Evolutionary conservation across 371 early-diverging fungal species (phyloP).

Genomic region (Lichtheimia corymbifera): DNA sequence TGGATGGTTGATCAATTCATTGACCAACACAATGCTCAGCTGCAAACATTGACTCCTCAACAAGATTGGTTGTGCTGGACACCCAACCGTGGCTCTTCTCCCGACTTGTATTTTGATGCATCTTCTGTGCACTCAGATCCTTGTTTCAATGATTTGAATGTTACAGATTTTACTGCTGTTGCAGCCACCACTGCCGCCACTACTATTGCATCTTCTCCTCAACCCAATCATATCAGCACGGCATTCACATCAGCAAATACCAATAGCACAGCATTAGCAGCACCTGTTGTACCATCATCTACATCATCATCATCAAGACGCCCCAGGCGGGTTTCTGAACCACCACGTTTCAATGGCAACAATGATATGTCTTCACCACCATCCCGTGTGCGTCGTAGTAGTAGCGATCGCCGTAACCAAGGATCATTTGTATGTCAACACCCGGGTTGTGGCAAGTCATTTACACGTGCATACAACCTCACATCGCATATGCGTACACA

Average conservation of each 20-base stretch:
- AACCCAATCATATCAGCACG: not conserved
- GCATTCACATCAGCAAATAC: no score
- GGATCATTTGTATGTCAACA: slow-evolving; percentile 19
- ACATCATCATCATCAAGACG: slow-evolving; percentile 2
- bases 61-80: slow-evolving; percentile 20
- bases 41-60: slow-evolving; percentile 2
- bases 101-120: slow-evolving; percentile 14
- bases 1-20: slow-evolving; percentile 18
- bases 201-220: not conserved
- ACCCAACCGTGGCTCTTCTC: slow-evolving; percentile 11
- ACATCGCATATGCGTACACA: slow-evolving; percentile 73
- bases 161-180: slow-evolving; percentile 1
- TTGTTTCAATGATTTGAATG: not conserved
- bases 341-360: slow-evolving; percentile 15
- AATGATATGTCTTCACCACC: slow-evolving; percentile 5
- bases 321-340: slow-evolving; percentile 28
- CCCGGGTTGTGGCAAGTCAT: slow-evolving; percentile 68
- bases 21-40: slow-evolving; percentile 13
- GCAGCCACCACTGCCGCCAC: slow-evolving; percentile 3
- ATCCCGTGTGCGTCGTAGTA: slow-evolving; percentile 18
- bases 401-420: slow-evolving; percentile 13
- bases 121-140: slow-evolving; percentile 15
- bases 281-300: slow-evolving; percentile 1
- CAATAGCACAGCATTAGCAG: not conserved
- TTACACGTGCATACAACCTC: slow-evolving; percentile 72